Base-by-base conservation (phyloP, 352 stramenopile genomes). In the Phytophthora pisi region DNA sequence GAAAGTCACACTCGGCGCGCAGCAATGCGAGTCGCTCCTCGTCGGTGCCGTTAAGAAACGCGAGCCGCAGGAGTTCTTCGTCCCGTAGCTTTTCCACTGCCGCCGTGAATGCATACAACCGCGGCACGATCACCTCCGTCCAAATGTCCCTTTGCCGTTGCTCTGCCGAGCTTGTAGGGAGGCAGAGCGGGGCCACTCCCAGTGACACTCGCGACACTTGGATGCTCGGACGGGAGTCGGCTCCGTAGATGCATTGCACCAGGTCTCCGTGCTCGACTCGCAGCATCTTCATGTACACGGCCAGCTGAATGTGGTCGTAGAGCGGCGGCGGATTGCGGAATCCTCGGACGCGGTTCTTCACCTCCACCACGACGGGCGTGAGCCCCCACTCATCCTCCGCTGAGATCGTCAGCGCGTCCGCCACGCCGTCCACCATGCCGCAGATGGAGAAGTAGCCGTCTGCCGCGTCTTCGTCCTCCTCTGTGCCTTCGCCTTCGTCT, bases 201-300 rank as follows among this genome's bases (percentile, higher is more conserved):
- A 91, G 55, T 23, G 74, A 79, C 18, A 91, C 66, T 3, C 84
- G 71, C 20, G 84, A 86, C 49, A 92, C 63, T 40, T 82, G 70
- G 61, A 92, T 91, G 15, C 31, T 58, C 24, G 82, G 71, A 3
- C 31, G 54, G 7, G 64, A 64, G 26, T 72, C 46, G 52, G 84
- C 71, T 7, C 64, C 47, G 53, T 92, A 70, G 51, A 92, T 60
- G 53, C 82, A 94, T 68, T 94, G 79, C 18, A 95, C 78, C 51
- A 95, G 64, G 56, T 95, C 81, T 16, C 84, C 86, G 30, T 85
- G 66, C 8, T 72, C 56, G 30, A 93, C 61, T 1, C 60, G 70
- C 4, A 93, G 58, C 84, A 95, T 89, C 64, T 95, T 95, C 70
- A 95, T 86, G 64, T 95, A 95, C 20, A 95, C 74, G 15, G 83